Evolutionary conservation across 371 early-diverging fungal species (phyloP).

Genomic region (Actinomortierella wolfii): DNA sequence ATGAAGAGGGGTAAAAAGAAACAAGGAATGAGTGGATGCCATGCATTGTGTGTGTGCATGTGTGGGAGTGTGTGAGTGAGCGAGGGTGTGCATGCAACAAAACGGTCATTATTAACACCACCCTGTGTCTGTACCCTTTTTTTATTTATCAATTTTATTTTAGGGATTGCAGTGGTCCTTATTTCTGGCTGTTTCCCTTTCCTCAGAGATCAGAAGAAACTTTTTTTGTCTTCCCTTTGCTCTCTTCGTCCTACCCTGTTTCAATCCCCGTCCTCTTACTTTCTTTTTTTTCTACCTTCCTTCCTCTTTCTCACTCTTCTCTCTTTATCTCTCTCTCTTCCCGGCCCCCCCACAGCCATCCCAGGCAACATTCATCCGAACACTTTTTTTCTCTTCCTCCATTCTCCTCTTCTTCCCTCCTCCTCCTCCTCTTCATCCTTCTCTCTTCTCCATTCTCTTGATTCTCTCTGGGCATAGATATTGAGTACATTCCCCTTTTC

Average conservation of each 20-base stretch:
- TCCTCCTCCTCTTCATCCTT: not conserved
- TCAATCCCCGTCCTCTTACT: not conserved
- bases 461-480: too few relatives aligned
- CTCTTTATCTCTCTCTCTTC: conserved; percentile 5
- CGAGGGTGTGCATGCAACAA: not conserved
- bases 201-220: too few relatives aligned
- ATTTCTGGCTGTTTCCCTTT: too few relatives aligned
- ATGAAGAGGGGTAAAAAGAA: not conserved
- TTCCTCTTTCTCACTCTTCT: not conserved
- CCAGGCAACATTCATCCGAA: too few relatives aligned
- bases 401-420: not conserved
- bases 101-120: too few relatives aligned
- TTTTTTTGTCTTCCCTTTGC: not conserved
- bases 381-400: not conserved
- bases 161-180: too few relatives aligned
- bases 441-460: not conserved
- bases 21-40: not conserved
- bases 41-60: not conserved
- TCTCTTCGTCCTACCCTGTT: not conserved
- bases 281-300: not conserved
- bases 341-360: conserved; percentile 12
- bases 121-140: conserved; percentile 1
- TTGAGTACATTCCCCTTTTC: conserved; percentile 1
- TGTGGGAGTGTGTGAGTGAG: not conserved
- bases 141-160: too few relatives aligned